These are phyloP conservation scores for Dryas drummondii DNA, from an alignment of 306 rosid species.

Conservation along the genomic window DNA sequence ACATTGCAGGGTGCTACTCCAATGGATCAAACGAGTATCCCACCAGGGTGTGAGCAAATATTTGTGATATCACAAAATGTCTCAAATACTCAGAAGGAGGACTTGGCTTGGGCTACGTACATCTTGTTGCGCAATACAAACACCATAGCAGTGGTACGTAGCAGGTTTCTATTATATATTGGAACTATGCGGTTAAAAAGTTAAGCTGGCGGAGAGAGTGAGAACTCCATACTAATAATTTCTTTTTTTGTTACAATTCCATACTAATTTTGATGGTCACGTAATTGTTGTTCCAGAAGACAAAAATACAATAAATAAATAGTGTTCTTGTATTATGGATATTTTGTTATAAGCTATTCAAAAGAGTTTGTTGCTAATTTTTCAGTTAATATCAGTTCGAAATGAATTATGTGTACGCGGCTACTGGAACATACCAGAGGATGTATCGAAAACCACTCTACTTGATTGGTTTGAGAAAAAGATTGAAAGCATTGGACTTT, in stretches of 20 bases:
- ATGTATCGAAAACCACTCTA: slow-evolving; percentile 42
- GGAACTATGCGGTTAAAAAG: neutral
- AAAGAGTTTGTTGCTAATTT: neutral
- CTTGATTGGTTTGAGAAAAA: slow-evolving; percentile 65
- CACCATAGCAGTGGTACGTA: slow-evolving; percentile 59
- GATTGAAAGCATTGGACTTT: slow-evolving; percentile 49
- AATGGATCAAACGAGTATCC: slow-evolving; percentile 59
- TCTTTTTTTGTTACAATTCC: neutral
- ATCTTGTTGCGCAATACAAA: slow-evolving; percentile 74
- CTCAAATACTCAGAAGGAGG: slow-evolving; percentile 58
- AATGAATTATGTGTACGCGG: slow-evolving; percentile 76
- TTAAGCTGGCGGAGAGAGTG: neutral
- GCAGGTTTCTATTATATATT: slow-evolving; percentile 10
- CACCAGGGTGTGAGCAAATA: slow-evolving; percentile 68
- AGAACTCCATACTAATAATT: neutral
- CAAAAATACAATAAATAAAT: neutral
- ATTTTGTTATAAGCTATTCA: neutral
- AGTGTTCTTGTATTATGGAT: neutral
- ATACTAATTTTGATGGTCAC: neutral
- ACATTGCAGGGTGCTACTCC: slow-evolving; percentile 70
- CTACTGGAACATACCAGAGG: slow-evolving; percentile 67
- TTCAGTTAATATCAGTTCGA: slow-evolving; percentile 62
- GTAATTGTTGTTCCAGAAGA: neutral
- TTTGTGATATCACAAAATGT: slow-evolving; percentile 63
- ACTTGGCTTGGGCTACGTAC: slow-evolving; percentile 90